A percentile compares a stretch with the other conserved stretches of the same genome.
These are phyloP conservation scores for Fraxinus xanthoxyloides DNA, from an alignment of 305 asterid genomes.

Conservation along the genomic window DNA sequence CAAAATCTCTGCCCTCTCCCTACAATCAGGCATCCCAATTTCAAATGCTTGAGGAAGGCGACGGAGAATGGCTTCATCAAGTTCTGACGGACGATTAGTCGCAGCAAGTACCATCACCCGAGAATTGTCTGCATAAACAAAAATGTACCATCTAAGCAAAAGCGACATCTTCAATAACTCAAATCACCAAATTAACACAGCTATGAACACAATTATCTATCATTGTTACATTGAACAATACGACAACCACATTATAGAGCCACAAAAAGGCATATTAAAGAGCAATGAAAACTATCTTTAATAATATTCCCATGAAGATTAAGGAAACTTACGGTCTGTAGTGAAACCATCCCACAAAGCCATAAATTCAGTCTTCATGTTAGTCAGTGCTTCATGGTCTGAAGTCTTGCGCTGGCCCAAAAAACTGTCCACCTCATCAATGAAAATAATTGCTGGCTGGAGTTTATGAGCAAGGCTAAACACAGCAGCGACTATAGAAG, in stretches of 20 bases:
- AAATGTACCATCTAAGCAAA: constrained; percentile 12
- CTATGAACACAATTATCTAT: neutral
- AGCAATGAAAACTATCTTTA: neutral
- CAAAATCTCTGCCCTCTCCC: constrained; percentile 68
- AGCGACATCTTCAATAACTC: constrained; percentile 5
- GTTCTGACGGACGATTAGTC: constrained; percentile 96
- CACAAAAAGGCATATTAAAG: neutral
- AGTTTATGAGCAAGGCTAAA: constrained; percentile 89
- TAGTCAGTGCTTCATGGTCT: constrained; percentile 75
- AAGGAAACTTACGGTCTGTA: constrained; percentile 69
- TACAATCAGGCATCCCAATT: constrained; percentile 64
- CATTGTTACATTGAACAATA: neutral
- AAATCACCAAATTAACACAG: neutral
- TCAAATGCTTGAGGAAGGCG: constrained; percentile 96
- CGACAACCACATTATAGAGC: neutral
- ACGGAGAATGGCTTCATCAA: constrained; percentile 92
- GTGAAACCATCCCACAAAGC: constrained; percentile 98
- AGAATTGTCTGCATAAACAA: constrained; percentile 57
- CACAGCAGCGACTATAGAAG: constrained; percentile 76
- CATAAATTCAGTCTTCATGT: constrained; percentile 98
- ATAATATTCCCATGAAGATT: neutral
- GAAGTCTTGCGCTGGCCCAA: constrained; percentile 79
- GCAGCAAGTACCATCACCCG: constrained; percentile 96
- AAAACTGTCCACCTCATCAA: constrained; percentile 91
- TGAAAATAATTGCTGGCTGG: constrained; percentile 94